phyloP scores from a whole-genome alignment of 129 eudicot genomes.

The Saposhnikovia divaricata region DNA sequence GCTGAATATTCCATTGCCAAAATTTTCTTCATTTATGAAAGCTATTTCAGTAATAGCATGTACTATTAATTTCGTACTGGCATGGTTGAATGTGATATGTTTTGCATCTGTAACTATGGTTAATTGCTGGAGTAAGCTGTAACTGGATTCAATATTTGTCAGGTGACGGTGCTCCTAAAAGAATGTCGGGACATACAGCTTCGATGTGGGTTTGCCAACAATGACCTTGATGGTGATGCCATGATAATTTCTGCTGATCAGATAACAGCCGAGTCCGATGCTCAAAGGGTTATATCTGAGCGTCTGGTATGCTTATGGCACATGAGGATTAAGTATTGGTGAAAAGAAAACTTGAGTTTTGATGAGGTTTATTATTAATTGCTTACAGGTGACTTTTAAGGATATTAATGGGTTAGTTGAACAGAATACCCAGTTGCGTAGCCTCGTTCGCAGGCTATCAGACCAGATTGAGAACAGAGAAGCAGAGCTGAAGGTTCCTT shows the following conservation, averaged over 20 bases:
- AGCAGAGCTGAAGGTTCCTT: conserved; percentile 50
- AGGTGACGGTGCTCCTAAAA: conserved; percentile 63
- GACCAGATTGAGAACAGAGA: conserved; percentile 66
- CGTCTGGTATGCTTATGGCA: conserved; percentile 29
- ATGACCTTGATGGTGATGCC: conserved; percentile 21
- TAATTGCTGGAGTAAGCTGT: background rate
- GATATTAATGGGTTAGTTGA: conserved; percentile 91
- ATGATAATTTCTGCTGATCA: conserved; percentile 5
- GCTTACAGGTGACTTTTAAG: conserved; percentile 52
- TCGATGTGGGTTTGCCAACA: conserved; percentile 55
- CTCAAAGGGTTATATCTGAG: conserved; percentile 45
- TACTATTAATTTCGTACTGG: background rate
- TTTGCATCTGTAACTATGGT: background rate
- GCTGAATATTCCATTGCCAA: background rate
- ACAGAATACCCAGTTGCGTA: conserved; percentile 85
- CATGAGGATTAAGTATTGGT: background rate
- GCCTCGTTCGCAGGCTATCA: conserved; percentile 71
- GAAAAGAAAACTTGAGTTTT: background rate
- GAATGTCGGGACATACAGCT: conserved; percentile 94
- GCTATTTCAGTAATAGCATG: background rate
- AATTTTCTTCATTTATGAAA: background rate
- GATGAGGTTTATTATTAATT: background rate
- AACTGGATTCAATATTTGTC: background rate
- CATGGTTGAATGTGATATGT: background rate
- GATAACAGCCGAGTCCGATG: conserved; percentile 23